Evolutionary conservation across 345 rosid species (phyloP).

Genomic region (Capsella bursapastoris): DNA sequence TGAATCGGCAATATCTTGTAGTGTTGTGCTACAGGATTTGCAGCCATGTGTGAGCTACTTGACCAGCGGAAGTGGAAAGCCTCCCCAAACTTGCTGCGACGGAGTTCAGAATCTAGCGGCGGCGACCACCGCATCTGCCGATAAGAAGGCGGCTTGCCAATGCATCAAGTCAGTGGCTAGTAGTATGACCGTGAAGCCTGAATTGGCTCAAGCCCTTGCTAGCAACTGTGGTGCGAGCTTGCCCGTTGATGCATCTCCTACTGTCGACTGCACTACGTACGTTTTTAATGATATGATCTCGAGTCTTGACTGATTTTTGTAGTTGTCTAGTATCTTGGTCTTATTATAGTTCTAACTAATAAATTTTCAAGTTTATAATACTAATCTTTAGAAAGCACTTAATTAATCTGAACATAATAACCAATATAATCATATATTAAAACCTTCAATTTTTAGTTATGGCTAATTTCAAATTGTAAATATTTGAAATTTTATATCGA

Average conservation of each 20-base stretch:
- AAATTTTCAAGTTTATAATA: background rate
- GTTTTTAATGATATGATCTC: conserved; percentile 23
- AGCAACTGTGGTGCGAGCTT: conserved; percentile 59
- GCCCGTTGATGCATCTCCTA: conserved; percentile 58
- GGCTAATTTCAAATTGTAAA: no score
- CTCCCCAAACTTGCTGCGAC: conserved; percentile 62
- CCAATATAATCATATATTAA: background rate
- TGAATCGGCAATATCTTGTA: conserved; percentile 61
- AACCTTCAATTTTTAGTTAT: no score
- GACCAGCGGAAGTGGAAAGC: conserved; percentile 59
- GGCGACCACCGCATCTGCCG: conserved; percentile 58
- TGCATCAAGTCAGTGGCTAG: conserved; percentile 70
- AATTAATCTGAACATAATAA: background rate
- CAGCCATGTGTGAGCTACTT: conserved; percentile 73
- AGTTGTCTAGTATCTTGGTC: conserved; percentile 1
- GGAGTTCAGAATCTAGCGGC: conserved; percentile 59
- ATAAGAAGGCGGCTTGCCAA: conserved; percentile 64
- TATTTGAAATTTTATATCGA: background rate
- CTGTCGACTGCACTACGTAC: conserved; percentile 70
- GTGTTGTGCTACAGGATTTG: conserved; percentile 62
- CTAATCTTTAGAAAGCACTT: background rate
- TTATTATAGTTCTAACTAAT: background rate
- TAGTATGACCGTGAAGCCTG: conserved; percentile 55
- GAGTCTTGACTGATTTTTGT: background rate
- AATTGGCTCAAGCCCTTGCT: conserved; percentile 66